Evolutionary conservation across 2,329 filamentous ascomycete genomes (phyloP).

Genomic region (Aspergillus nomiae): DNA sequence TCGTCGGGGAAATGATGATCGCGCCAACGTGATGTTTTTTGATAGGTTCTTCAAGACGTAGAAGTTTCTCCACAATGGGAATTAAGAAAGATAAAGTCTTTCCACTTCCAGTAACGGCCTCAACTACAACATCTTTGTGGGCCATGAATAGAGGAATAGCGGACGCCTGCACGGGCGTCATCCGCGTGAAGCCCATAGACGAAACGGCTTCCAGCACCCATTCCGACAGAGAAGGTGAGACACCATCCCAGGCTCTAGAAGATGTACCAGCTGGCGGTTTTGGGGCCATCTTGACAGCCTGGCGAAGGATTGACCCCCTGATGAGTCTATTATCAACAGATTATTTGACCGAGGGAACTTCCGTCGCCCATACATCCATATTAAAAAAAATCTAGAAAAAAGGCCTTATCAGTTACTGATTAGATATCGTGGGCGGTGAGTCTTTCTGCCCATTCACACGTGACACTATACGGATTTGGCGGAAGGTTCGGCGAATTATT

Average conservation of each 20-base stretch:
- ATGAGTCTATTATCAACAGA: neutral
- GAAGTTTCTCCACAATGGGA: constrained; percentile 77
- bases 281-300: constrained; percentile 31
- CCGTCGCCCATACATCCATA: constrained; percentile 5
- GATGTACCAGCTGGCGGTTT: constrained; percentile 48
- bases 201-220: constrained; percentile 85
- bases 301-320: neutral
- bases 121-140: constrained; percentile 90
- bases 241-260: constrained; percentile 65
- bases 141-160: constrained; percentile 85
- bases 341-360: neutral
- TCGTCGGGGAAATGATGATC: constrained; percentile 88
- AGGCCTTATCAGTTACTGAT: constrained; percentile 31
- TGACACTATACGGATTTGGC: constrained; percentile 14
- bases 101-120: constrained; percentile 88
- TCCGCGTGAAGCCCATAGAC: constrained; percentile 81
- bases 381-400: constrained; percentile 19
- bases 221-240: constrained; percentile 71
- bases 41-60: constrained; percentile 77
- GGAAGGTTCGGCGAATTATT: constrained; percentile 12
- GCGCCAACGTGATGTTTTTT: constrained; percentile 89
- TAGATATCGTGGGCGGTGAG: constrained; percentile 35
- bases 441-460: constrained; percentile 18
- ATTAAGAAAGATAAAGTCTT: constrained; percentile 88
- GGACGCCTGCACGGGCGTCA: constrained; percentile 94